Base-by-base conservation (phyloP, 2,329 filamentous ascomycete genomes). In the Talaromyces sp. region DNA sequence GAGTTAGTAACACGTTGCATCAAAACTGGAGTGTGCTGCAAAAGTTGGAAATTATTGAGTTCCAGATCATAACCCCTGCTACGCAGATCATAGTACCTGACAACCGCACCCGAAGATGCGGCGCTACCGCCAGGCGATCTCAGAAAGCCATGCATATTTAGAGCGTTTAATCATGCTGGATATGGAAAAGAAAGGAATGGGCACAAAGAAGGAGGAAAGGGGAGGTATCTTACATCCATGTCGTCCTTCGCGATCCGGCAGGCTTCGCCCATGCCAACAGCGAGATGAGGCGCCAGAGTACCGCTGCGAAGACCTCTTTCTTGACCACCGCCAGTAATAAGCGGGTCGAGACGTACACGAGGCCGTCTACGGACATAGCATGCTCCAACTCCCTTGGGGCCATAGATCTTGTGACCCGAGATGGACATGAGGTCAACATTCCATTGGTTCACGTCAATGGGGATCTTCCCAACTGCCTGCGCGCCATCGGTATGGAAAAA, bases 371-470 rank as follows among this genome's bases (percentile, higher is more conserved):
- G 89, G 55, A 99, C 91, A 72, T 93, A 99, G 79, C 95, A 99
- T 62, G 95, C 95, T 62, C 95, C 95, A 61, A 99, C 91, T 36
- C 95, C 95, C 82, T 96, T 99, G 59, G 95, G 95, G 28, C 95
- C 95, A 73, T 99, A 99, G 59, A 99, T 96, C 80, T 99, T 99
- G 80, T 99, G 95, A 32, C 91, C 93, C 9, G 95, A 98, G 64
- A 99, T 97, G 32, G 93, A 98, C 93, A 99, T 97, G 72, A 99
- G 80, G 74, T 99, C 95, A 66, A 99, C 89, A 76, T 97, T 96
- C 92, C 96, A 93, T 77, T 91, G 90, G 77, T 98, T 97, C 72
- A 99, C 95, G 70, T 97, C 92, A 55, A 99, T 81, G 0, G 93
- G 92, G 56, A 99, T 97, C 82, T 99, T 99, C 72, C 95, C 95